These are phyloP conservation scores for Peniophora sp. DNA, from an alignment of 1,284 basidiomycete genomes.

Conservation along the genomic window DNA sequence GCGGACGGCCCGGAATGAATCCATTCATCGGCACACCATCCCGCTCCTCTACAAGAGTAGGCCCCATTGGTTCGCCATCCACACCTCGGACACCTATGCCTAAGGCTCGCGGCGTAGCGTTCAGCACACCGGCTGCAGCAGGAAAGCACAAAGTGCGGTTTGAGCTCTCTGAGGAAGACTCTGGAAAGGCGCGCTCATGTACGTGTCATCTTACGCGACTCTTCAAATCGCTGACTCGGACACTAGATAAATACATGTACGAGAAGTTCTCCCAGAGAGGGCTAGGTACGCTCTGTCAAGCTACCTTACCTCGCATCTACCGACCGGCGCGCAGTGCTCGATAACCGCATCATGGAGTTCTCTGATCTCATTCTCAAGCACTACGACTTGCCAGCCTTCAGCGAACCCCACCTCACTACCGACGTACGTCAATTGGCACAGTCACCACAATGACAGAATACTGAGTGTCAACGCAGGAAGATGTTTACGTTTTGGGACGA, in stretches of 20 bases:
- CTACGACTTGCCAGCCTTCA: constrained; percentile 65
- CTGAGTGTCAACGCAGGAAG: constrained; percentile 40
- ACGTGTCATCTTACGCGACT: too few species aligned
- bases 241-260: constrained; percentile 85
- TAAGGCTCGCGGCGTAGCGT: too few species aligned
- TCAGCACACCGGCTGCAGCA: too few species aligned
- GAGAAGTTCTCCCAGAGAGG: constrained; percentile 80
- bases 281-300: constrained; percentile 45
- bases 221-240: neutral
- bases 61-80: neutral
- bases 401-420: constrained; percentile 69
- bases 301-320: neutral
- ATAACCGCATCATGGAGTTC: constrained; percentile 80
- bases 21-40: neutral
- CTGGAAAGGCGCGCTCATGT: too few species aligned
- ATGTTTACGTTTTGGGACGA: constrained; percentile 73
- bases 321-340: constrained; percentile 45
- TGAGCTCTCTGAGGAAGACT: too few species aligned
- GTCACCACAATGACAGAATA: neutral
- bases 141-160: too few species aligned
- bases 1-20: neutral
- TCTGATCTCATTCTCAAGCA: constrained; percentile 63
- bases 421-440: constrained; percentile 43
- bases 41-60: constrained; percentile 1
- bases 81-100: neutral